Base-by-base conservation (phyloP, 179 eudicot genomes). In the Dionaea muscipula region DNA sequence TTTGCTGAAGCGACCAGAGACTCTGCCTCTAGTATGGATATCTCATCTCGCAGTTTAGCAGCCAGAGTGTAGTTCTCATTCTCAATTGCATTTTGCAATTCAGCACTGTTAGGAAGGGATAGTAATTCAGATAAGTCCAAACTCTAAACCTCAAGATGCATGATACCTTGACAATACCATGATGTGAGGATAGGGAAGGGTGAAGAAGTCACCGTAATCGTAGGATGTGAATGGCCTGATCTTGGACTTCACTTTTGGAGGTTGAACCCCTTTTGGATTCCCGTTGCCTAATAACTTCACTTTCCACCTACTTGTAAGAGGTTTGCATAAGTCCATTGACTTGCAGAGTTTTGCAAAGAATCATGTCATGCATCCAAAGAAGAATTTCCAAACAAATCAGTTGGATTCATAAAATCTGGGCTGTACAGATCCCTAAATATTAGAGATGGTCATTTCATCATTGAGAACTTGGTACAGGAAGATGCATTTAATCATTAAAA, bases 181-280 rank as follows among this genome's bases (percentile, higher is more conserved):
- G 17, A 14, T 12, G 3, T 0, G 0, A 56, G 28, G 18, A 44
- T 38, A 65, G 41, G 2, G 15, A 43, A 39, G 28, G 8, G 57
- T 36, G 36, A 25, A 61, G 45, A 41, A 64, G 75, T 65, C 56
- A 83, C 95, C 94, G 87, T 56, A 90, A 66, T 38, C 97, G 80
- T 66, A 86, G 63, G 36, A 86, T 64, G 58, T 78, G 87, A 68
- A 90, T 80, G 55, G 85, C 87, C 59, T 78, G 83, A 61, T 90
- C 97, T 56, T 90, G 95, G 75, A 80, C 95, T 64, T 84, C 91
- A 72, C 78, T 73, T 65, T 90, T 90, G 18, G 95, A 78, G 49
- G 83, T 59, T 56, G 90, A 82, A 59, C 97, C 97, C 69, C 71
- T 81, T 70, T 72, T 81, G 26, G 73, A 62, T 66, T 82, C 80